Conservation (phyloP, 2,329 filamentous ascomycete genomes). For the Claviceps sp. region DNA sequence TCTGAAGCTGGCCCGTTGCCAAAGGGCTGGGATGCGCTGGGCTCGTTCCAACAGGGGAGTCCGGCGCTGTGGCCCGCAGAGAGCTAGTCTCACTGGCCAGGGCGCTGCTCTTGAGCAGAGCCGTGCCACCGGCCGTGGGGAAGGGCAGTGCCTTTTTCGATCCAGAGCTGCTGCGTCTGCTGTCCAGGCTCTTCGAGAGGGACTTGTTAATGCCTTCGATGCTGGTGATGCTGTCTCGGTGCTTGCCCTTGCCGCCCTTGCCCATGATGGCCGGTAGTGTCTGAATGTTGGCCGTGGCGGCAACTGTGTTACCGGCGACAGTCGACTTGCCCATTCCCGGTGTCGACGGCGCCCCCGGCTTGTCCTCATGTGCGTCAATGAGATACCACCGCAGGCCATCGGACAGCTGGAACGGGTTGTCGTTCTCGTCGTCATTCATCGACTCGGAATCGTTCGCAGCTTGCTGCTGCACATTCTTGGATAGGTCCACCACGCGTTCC, state of each 20-base stretch:
- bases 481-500: conserved; percentile 85
- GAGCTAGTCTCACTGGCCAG: conserved; percentile 47
- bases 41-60: conserved; percentile 25
- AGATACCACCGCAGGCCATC: conserved; percentile 95
- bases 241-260: conserved; percentile 25
- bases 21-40: conserved; percentile 24
- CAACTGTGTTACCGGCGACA: conserved; percentile 74
- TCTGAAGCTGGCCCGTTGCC: conserved; percentile 11
- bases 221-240: conserved; percentile 34
- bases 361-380: conserved; percentile 86
- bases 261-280: conserved; percentile 29
- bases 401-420: conserved; percentile 93
- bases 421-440: conserved; percentile 58
- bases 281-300: conserved; percentile 64
- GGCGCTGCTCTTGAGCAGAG: conserved; percentile 34
- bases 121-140: conserved; percentile 27
- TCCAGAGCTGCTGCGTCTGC: conserved; percentile 73
- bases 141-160: conserved; percentile 64
- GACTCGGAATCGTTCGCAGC: conserved; percentile 34
- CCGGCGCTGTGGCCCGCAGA: conserved; percentile 34
- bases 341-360: conserved; percentile 79
- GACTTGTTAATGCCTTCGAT: conserved; percentile 66
- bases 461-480: conserved; percentile 50
- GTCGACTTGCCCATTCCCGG: conserved; percentile 86
- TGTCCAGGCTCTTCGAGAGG: conserved; percentile 78